A percentile compares a stretch with the other conserved stretches of the same genome.
Conservation (phyloP, 2,329 filamentous ascomycete genomes). For the Didymella pomorum region DNA sequence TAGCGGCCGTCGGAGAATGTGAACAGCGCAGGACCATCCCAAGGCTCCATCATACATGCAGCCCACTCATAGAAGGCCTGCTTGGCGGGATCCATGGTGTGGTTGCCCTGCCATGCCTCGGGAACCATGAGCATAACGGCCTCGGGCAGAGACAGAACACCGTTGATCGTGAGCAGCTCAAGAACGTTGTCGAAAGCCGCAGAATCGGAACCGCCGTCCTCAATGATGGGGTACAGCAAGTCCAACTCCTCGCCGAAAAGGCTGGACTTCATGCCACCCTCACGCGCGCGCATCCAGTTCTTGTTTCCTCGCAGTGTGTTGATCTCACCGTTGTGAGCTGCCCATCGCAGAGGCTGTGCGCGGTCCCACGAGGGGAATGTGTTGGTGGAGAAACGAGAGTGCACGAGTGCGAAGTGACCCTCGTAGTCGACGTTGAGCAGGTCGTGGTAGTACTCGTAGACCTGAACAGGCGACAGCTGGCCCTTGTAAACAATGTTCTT, state of each 20-base stretch:
- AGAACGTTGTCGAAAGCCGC: conserved; percentile 97
- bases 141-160: conserved; percentile 91
- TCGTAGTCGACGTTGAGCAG: conserved; percentile 96
- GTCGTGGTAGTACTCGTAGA: conserved; percentile 98
- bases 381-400: conserved; percentile 97
- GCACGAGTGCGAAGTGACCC: conserved; percentile 94
- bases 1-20: conserved; percentile 96
- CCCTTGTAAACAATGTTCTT: conserved; percentile 99
- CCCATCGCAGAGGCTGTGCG: conserved; percentile 94
- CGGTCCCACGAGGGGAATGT: conserved; percentile 99
- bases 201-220: conserved; percentile 95
- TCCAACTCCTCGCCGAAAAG: conserved; percentile 94
- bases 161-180: conserved; percentile 92
- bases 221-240: conserved; percentile 89
- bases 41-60: conserved; percentile 98
- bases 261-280: conserved; percentile 92
- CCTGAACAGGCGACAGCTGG: conserved; percentile 90
- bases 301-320: conserved; percentile 98
- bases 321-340: conserved; percentile 98
- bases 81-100: conserved; percentile 90
- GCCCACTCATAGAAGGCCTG: conserved; percentile 99
- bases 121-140: conserved; percentile 99
- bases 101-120: conserved; percentile 96
- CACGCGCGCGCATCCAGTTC: conserved; percentile 98
- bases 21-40: conserved; percentile 96